A percentile compares a stretch with the other conserved stretches of the same genome.
phyloP scores from a whole-genome alignment of 768 basidiomycete genomes.

The Rhodosporidiobolus odoratus region DNA sequence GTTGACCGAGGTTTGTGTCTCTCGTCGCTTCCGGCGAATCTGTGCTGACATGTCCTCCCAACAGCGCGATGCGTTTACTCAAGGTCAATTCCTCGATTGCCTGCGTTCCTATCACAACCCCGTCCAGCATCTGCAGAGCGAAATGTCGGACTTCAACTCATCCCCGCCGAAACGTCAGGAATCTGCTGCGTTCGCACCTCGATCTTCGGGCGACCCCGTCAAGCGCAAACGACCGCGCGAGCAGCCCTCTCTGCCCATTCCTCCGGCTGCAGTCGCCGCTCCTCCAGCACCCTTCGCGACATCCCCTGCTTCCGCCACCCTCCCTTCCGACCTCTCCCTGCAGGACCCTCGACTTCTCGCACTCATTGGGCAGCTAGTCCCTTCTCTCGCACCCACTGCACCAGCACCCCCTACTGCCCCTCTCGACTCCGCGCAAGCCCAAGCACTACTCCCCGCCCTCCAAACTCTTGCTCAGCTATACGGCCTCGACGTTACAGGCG shows the following conservation, averaged over 20 bases:
- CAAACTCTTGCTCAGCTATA: constrained; percentile 28
- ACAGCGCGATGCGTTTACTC: constrained; percentile 37
- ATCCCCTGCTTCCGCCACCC: neutral
- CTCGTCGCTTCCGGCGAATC: neutral
- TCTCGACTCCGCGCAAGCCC: constrained; percentile 14
- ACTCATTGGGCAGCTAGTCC: constrained; percentile 23
- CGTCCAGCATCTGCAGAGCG: constrained; percentile 17
- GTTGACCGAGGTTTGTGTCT: constrained; percentile 29
- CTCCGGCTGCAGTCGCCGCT: neutral
- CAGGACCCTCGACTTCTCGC: constrained; percentile 26
- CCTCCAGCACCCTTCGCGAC: neutral
- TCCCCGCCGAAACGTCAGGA: constrained; percentile 18
- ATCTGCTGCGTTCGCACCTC: neutral
- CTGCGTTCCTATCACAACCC: constrained; percentile 36
- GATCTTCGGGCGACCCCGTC: constrained; percentile 22
- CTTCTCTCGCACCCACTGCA: neutral
- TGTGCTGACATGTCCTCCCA: neutral
- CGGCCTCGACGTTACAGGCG: constrained; percentile 6
- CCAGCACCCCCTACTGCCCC: neutral
- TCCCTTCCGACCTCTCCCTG: neutral
- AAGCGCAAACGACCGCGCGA: constrained; percentile 27
- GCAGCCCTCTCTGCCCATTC: constrained; percentile 9
- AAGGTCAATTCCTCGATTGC: constrained; percentile 33
- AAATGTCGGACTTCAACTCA: constrained; percentile 25
- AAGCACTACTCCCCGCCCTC: constrained; percentile 15